Evolutionary conservation across 208 protist genomes (phyloP).

Genomic region (Trichomonas vaginalis): DNA sequence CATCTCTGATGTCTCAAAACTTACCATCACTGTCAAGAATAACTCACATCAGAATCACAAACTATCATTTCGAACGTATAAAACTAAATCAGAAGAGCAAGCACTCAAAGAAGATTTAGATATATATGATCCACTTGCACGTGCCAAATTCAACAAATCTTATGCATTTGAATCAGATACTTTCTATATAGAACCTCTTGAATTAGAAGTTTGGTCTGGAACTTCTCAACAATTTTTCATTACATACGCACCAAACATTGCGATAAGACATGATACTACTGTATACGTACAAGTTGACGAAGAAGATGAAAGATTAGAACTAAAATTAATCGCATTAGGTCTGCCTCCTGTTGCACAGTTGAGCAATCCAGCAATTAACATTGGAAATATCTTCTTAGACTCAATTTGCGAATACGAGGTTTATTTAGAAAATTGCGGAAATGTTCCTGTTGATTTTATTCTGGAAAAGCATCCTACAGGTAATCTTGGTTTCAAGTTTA

Average conservation of each 20-base stretch:
- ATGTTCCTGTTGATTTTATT: slow-evolving; percentile 8
- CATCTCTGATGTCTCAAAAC: neutral
- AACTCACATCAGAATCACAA: neutral
- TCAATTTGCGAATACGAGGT: neutral
- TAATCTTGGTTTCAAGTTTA: neutral
- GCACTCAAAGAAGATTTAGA: neutral
- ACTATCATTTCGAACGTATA: neutral
- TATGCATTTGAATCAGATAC: neutral
- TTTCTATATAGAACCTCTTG: neutral
- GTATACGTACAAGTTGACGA: slow-evolving; percentile 4
- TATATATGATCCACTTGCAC: neutral
- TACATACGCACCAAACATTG: neutral
- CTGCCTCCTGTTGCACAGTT: neutral
- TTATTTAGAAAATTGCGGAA: neutral
- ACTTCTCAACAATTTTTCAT: neutral
- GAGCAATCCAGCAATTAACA: neutral
- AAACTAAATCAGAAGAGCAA: neutral
- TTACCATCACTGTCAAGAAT: neutral
- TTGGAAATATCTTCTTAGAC: neutral
- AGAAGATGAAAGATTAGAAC: neutral
- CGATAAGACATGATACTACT: neutral
- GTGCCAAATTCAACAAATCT: neutral
- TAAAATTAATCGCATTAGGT: neutral
- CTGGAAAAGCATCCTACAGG: neutral
- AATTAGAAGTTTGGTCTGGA: neutral